phyloP scores from a whole-genome alignment of 2,329 filamentous ascomycete species.

The Diaporthe sp. region DNA sequence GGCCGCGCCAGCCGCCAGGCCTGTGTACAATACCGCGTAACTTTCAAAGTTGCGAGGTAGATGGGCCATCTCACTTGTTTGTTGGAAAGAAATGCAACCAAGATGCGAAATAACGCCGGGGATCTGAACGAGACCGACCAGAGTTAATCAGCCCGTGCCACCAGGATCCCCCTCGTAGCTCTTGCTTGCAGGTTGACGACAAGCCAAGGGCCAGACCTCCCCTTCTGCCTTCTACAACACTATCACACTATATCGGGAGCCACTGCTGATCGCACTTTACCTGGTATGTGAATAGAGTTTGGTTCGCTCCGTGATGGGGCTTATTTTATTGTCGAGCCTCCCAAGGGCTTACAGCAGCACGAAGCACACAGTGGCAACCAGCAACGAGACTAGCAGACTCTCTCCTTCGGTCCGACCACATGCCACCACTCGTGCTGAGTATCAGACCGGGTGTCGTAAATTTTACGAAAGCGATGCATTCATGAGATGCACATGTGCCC shows the following conservation, averaged over 20 bases:
- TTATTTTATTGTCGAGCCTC: constrained; percentile 10
- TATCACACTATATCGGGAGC: background rate
- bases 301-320: constrained; percentile 2
- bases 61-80: background rate
- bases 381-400: background rate
- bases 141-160: background rate
- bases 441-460: background rate
- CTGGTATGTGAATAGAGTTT: background rate
- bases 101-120: background rate
- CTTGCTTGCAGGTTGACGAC: background rate
- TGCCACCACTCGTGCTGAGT: background rate
- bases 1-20: constrained; percentile 17
- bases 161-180: constrained; percentile 4
- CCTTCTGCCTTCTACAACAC: background rate
- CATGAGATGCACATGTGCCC: constrained; percentile 1
- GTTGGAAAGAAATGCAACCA: background rate
- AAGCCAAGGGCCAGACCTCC: background rate
- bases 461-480: constrained; percentile 14
- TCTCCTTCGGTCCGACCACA: background rate
- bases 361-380: background rate
- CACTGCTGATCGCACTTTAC: constrained; percentile 11
- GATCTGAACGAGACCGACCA: background rate
- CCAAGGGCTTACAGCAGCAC: constrained; percentile 22
- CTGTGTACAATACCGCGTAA: background rate
- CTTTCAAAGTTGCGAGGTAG: background rate